Conservation (phyloP, 306 rosid genomes). For the Quercus bicolor region DNA sequence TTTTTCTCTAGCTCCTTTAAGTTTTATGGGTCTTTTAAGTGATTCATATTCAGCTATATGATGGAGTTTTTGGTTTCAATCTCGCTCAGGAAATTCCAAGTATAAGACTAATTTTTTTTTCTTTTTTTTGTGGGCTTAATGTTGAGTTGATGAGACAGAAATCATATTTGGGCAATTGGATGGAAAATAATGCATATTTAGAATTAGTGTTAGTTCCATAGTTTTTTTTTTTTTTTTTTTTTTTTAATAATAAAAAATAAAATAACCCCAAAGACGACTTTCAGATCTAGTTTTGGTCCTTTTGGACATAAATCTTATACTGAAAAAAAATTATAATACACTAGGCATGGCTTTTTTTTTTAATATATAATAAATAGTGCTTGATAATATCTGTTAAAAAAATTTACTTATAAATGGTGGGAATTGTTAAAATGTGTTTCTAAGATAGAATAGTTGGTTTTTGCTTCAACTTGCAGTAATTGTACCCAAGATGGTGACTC, state of each 20-base stretch:
- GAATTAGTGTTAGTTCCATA: not conserved
- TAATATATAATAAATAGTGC: not conserved
- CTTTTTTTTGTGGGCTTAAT: not conserved
- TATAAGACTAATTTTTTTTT: not conserved
- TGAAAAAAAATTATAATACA: not conserved
- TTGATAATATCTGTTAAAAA: not conserved
- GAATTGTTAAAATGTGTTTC: not conserved
- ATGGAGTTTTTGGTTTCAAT: not conserved
- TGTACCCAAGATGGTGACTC: slow-evolving; percentile 41
- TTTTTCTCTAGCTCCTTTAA: not conserved
- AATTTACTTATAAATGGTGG: slow-evolving; percentile 10
- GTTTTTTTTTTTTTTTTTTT: no score
- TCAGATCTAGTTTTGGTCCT: not conserved
- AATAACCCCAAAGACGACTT: no score
- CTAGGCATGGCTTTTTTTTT: not conserved
- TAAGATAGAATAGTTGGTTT: slow-evolving; percentile 12
- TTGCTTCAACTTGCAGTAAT: slow-evolving; percentile 40
- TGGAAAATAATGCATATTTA: not conserved
- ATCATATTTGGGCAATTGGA: not conserved
- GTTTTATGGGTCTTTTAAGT: not conserved
- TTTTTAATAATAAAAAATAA: no score
- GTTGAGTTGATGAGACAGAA: not conserved
- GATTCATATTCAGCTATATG: not conserved
- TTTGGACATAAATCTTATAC: not conserved
- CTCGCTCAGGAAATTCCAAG: not conserved